These are phyloP conservation scores for Aureobasidium namibiae DNA, from an alignment of 2,329 filamentous ascomycete species.

Conservation along the genomic window DNA sequence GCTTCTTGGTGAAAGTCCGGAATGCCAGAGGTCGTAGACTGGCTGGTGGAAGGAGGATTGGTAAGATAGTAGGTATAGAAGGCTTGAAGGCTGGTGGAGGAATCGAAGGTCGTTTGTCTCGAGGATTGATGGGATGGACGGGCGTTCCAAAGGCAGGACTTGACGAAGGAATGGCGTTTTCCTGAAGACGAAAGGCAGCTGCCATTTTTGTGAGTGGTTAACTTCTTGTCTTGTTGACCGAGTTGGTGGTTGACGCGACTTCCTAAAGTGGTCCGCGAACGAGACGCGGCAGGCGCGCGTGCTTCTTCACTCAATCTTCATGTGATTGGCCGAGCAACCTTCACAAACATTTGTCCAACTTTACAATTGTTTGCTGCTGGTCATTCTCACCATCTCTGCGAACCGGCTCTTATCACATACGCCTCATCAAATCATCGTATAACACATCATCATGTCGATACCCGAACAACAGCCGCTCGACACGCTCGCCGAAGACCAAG, in stretches of 20 bases:
- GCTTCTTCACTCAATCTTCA: background rate
- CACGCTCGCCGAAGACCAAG: background rate
- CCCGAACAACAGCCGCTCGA: background rate
- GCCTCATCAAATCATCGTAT: background rate
- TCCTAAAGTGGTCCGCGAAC: background rate
- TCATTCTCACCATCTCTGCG: background rate
- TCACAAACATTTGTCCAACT: background rate
- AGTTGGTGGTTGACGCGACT: conserved; percentile 2
- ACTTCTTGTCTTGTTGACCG: background rate
- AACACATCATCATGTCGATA: background rate
- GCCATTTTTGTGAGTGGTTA: conserved; percentile 18
- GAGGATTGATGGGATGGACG: conserved; percentile 59
- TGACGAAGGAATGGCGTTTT: conserved; percentile 64
- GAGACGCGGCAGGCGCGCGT: background rate
- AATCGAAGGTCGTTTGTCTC: conserved; percentile 23
- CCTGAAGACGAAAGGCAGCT: conserved; percentile 16
- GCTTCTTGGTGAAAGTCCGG: conserved; percentile 93
- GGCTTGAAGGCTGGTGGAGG: conserved; percentile 43
- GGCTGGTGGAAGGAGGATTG: conserved; percentile 79
- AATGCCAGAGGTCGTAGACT: conserved; percentile 87
- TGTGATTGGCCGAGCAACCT: conserved; percentile 6
- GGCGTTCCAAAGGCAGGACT: conserved; percentile 88
- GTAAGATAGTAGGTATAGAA: conserved; percentile 60
- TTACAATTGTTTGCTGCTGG: background rate
- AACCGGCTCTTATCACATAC: background rate